phyloP scores from a whole-genome alignment of 225 moss, liverwort and hornwort species.

The Pseudisothecium myosuroides region DNA sequence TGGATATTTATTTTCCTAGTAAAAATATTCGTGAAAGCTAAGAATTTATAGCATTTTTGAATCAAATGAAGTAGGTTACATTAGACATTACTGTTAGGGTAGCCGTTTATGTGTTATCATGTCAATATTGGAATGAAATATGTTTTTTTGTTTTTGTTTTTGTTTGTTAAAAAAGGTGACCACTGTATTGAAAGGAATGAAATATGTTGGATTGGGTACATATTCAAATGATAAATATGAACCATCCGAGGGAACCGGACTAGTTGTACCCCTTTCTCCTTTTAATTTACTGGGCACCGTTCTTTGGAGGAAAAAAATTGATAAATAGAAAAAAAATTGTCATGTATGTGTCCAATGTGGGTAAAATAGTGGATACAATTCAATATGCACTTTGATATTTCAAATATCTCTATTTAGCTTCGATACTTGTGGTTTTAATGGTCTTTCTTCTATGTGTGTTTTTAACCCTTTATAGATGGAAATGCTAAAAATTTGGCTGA shows the following conservation, averaged over 20 bases:
- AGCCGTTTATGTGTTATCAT: background rate
- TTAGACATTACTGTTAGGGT: background rate
- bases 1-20: background rate
- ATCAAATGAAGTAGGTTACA: background rate
- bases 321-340: background rate
- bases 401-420: background rate
- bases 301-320: too few relatives aligned
- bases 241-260: too few relatives aligned
- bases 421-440: background rate
- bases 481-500: fast-evolving
- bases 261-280: too few relatives aligned
- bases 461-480: background rate
- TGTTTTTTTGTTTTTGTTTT: too few relatives aligned
- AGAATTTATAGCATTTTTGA: background rate
- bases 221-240: background rate
- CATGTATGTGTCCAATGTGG: background rate
- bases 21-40: background rate
- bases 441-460: too few relatives aligned
- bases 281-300: too few relatives aligned
- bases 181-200: too few relatives aligned
- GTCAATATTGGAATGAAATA: background rate
- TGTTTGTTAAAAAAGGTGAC: too few relatives aligned
- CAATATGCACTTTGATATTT: background rate
- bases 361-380: background rate
- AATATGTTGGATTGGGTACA: background rate